Conservation (phyloP, 495 filamentous ascomycete species). For the Talaromyces wortmannii region DNA sequence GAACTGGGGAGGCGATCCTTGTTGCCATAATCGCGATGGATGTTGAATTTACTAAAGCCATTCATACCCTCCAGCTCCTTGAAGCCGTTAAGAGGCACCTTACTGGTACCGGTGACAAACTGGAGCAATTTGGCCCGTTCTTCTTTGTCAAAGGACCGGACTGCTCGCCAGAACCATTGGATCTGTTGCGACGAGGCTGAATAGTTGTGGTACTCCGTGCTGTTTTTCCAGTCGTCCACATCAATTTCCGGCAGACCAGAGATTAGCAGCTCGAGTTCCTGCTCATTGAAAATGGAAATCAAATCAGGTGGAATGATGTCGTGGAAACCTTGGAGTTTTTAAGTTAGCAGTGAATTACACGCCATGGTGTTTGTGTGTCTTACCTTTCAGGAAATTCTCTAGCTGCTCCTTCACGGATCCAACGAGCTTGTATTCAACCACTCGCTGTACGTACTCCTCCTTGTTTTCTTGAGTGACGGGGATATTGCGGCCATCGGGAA, state of each 20-base stretch:
- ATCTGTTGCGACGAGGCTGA: slow-evolving; percentile 90
- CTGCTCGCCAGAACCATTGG: slow-evolving; percentile 99
- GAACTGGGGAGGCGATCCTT: slow-evolving; percentile 94
- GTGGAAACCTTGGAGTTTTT: slow-evolving; percentile 66
- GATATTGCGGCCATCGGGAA: slow-evolving; percentile 81
- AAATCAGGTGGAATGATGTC: slow-evolving; percentile 94
- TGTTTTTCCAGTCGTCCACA: slow-evolving; percentile 98
- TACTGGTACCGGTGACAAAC: slow-evolving; percentile 97
- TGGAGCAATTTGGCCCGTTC: slow-evolving; percentile 95
- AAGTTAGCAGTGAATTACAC: too few relatives aligned
- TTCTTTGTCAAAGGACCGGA: slow-evolving; percentile 98
- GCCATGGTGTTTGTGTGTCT: slow-evolving; percentile 7
- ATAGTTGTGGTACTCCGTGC: slow-evolving; percentile 98
- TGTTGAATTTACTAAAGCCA: slow-evolving; percentile 95
- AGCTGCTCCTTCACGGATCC: slow-evolving; percentile 90
- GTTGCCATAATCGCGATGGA: slow-evolving; percentile 96
- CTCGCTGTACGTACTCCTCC: slow-evolving; percentile 87
- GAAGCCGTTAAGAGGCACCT: slow-evolving; percentile 98
- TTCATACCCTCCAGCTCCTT: slow-evolving; percentile 99
- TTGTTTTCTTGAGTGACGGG: slow-evolving; percentile 97
- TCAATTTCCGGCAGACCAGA: slow-evolving; percentile 97
- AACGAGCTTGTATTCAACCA: slow-evolving; percentile 90
- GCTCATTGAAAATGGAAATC: slow-evolving; percentile 97
- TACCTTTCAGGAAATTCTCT: slow-evolving; percentile 90
- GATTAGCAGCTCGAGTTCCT: slow-evolving; percentile 94